Percentiles rank a stretch among this genome's conserved stretches.
Evolutionary conservation across 768 basidiomycete species (phyloP).

Genomic region (Hericium coralloides): DNA sequence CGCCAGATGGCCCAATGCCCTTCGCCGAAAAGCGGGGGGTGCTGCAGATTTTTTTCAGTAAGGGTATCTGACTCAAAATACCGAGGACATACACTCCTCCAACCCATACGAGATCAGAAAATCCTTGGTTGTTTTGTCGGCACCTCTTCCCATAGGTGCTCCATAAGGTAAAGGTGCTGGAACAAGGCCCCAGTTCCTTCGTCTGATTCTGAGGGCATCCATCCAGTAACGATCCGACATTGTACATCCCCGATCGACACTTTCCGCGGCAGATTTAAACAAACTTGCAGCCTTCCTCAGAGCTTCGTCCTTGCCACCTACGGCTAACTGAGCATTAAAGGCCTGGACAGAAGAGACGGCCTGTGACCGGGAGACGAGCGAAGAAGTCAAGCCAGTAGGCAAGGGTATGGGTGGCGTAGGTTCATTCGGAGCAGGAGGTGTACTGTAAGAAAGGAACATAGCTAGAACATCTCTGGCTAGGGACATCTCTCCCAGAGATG

Average conservation of each 20-base stretch:
- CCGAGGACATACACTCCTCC: slow-evolving; percentile 59
- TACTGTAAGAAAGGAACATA: slow-evolving; percentile 38
- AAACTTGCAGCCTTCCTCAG: slow-evolving; percentile 64
- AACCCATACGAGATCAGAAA: slow-evolving; percentile 74
- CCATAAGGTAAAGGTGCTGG: slow-evolving; percentile 72
- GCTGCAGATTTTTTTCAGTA: slow-evolving; percentile 34
- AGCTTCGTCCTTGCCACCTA: slow-evolving; percentile 77
- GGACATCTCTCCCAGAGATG: slow-evolving; percentile 73
- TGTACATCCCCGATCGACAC: slow-evolving; percentile 54
- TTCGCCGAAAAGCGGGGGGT: slow-evolving; percentile 49
- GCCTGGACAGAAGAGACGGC: slow-evolving; percentile 47
- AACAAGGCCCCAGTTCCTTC: slow-evolving; percentile 72
- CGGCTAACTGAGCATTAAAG: slow-evolving; percentile 61
- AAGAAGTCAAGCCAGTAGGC: slow-evolving; percentile 40
- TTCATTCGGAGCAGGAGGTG: not conserved
- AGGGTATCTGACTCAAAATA: not conserved
- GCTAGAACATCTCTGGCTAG: slow-evolving; percentile 65
- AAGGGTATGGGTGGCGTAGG: slow-evolving; percentile 2
- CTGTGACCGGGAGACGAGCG: slow-evolving; percentile 53
- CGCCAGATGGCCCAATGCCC: slow-evolving; percentile 63
- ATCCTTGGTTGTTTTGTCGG: slow-evolving; percentile 74
- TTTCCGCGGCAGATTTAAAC: slow-evolving; percentile 60
- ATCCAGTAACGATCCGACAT: slow-evolving; percentile 74
- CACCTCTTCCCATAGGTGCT: slow-evolving; percentile 62
- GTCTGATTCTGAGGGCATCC: slow-evolving; percentile 67